Evolutionary conservation across 345 rosid genomes (phyloP), one percentile per base, ranked within the genome.

Genomic region (Euphorbia tirucalli): DNA sequence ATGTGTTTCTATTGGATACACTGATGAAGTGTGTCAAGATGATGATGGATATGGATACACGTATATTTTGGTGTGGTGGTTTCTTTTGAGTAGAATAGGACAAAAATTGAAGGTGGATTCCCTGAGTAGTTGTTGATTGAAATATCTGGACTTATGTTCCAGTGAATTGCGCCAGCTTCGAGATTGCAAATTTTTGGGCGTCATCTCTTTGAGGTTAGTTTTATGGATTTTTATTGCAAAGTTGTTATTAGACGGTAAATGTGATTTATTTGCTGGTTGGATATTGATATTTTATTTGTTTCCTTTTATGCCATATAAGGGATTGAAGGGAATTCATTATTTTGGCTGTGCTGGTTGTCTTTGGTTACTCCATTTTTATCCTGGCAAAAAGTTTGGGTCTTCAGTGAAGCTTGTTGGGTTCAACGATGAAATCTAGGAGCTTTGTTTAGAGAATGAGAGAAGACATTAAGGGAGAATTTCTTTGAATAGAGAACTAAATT

Each of bases 61-160:
- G 52, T 41, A 13, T 13, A 6, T 39, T 19, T 28, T 48, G 66
- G 65, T 31, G 19, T 62, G 55, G 6, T 37, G 43, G 48, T 28
- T 35, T 7, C 7, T 55, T 49, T 27, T 24, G 50, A 13, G 54
- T 68, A 22, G 30, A 55, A 71, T 71, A 37, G 61, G 80, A 75
- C 68, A 80, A 66, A n/a, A 35, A 37, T 39, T 54, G 73, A 75
- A 72, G 83, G 59, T 76, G 76, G 72, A 73, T 83, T 55, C 54
- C 48, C 71, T 59, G 76, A 60, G 75, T 71, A 69, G 21, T 68
- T 70, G 58, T 49, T 75, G 75, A 83, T 72, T 81, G 81, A 72
- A 71, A 78, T 46, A 43, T 11, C 68, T 78, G 86, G 80, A 74
- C 71, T 80, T 70, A 62, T 79, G 77, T 71, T 79, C 76, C 84